Conservation (phyloP, 331 rosid species). For the Quercus tomentella region DNA sequence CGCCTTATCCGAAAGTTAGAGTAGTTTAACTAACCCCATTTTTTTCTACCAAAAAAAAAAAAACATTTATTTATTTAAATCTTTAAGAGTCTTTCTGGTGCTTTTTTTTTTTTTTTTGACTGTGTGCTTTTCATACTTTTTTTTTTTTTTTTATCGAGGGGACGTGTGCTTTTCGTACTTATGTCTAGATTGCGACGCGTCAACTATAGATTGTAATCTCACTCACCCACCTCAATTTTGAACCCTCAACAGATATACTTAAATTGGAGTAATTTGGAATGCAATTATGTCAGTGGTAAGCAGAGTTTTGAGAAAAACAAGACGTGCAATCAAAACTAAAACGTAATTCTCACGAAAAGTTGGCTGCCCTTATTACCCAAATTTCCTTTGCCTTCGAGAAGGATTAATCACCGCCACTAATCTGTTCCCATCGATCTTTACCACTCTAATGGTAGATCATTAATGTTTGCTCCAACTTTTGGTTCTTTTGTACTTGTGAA, state of each 20-base stretch:
- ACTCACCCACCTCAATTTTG: not conserved
- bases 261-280: not conserved
- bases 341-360: not conserved
- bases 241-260: not conserved
- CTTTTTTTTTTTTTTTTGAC: not conserved
- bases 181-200: not conserved
- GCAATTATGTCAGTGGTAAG: conserved; percentile 10
- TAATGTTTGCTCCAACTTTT: conserved; percentile 18
- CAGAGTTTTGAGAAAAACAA: not conserved
- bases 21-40: rapidly evolving
- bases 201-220: not conserved
- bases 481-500: conserved; percentile 7
- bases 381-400: not conserved
- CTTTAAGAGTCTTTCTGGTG: no score
- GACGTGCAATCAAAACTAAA: not conserved
- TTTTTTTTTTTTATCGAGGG: not conserved
- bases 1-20: rapidly evolving
- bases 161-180: not conserved
- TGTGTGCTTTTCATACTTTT: not conserved
- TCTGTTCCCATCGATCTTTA: conserved; percentile 3
- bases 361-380: not conserved
- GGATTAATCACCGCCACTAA: not conserved
- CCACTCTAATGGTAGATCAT: conserved; percentile 8
- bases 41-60: no score
- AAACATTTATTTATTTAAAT: no score